Conservation (phyloP, 208 protist species). For the Entamoeba invadens region DNA sequence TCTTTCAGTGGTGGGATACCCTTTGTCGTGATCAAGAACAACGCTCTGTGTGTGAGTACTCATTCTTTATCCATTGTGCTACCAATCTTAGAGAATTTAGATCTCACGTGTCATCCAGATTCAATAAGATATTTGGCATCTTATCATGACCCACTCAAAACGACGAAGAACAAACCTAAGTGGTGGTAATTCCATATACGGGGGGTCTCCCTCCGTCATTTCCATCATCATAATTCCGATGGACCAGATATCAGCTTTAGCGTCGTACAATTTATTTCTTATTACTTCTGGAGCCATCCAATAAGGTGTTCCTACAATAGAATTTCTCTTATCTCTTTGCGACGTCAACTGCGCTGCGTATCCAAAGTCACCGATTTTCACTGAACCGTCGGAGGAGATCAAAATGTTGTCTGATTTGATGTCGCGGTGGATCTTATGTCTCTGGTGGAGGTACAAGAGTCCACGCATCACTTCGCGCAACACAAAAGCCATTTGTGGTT, state of each 20-base stretch:
- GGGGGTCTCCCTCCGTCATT: constrained; percentile 9
- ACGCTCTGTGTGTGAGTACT: no score
- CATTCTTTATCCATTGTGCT: no score
- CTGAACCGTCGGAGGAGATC: neutral
- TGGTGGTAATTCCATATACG: neutral
- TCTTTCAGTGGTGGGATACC: constrained; percentile 23
- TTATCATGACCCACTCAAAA: constrained; percentile 52
- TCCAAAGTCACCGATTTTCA: constrained; percentile 29
- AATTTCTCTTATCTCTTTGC: neutral
- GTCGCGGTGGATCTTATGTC: constrained; percentile 15
- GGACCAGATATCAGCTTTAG: constrained; percentile 13
- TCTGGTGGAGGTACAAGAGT: constrained; percentile 14
- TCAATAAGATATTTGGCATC: constrained; percentile 15
- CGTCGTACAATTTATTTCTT: neutral
- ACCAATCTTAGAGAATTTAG: no score
- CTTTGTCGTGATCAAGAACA: neutral
- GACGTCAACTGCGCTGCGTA: neutral
- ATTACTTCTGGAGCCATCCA: constrained; percentile 29
- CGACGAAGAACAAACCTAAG: neutral
- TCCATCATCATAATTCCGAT: constrained; percentile 7
- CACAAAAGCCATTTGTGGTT: neutral
- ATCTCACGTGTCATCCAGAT: neutral
- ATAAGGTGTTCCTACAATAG: constrained; percentile 7
- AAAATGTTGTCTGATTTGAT: constrained; percentile 25
- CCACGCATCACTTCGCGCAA: constrained; percentile 5